phyloP scores from a whole-genome alignment of 176 grass and related monocot genomes.

The Guadua angustifolia region DNA sequence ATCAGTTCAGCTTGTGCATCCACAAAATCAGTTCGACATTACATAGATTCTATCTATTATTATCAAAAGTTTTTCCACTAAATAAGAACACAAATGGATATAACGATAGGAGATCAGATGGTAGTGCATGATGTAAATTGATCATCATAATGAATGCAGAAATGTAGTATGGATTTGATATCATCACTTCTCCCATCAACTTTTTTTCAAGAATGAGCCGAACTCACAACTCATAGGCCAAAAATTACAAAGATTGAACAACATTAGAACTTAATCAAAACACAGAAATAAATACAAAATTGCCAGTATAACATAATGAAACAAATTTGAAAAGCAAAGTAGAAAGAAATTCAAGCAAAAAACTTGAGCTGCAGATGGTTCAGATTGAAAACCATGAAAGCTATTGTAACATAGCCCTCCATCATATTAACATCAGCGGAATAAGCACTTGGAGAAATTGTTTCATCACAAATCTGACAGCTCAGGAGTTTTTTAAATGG shows the following conservation, averaged over 20 bases:
- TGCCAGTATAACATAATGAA: not conserved
- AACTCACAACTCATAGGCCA: not conserved
- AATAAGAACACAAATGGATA: too few species aligned
- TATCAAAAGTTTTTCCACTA: too few species aligned
- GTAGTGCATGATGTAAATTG: too few species aligned
- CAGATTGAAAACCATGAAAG: constrained; percentile 61
- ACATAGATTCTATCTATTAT: too few species aligned
- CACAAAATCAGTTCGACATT: not conserved
- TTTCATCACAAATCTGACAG: constrained; percentile 48
- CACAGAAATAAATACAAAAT: not conserved
- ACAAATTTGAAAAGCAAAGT: not conserved
- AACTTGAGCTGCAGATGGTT: constrained; percentile 29
- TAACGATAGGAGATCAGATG: too few species aligned
- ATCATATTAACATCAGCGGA: constrained; percentile 46
- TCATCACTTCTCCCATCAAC: constrained; percentile 54
- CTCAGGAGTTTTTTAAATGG: not conserved
- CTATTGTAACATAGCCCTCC: constrained; percentile 35
- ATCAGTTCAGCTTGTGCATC: not conserved
- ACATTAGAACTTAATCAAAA: not conserved
- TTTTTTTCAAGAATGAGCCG: not conserved
- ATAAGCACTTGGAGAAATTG: constrained; percentile 41
- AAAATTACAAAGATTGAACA: not conserved
- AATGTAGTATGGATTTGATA: constrained; percentile 42
- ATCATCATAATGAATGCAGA: constrained; percentile 34
- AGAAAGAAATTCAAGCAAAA: not conserved